phyloP scores from a whole-genome alignment of 441 rosid species.

The Erodium moschatum region DNA sequence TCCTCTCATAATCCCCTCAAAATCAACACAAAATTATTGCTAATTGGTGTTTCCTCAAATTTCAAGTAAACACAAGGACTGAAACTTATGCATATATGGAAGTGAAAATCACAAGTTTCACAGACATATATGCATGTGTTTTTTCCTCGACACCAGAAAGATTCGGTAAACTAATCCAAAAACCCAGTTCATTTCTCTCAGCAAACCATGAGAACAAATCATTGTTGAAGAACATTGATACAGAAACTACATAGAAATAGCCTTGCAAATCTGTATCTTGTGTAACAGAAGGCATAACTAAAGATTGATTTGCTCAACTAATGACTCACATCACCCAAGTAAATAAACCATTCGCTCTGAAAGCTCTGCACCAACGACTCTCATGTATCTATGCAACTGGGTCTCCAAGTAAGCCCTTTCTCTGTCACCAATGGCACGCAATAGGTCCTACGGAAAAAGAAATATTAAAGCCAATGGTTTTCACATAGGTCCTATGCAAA shows the following conservation, averaged over 20 bases:
- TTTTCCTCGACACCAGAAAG: too few relatives aligned
- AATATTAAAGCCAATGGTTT: neutral
- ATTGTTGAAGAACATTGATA: neutral
- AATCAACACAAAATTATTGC: neutral
- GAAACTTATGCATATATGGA: too few relatives aligned
- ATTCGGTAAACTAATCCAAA: too few relatives aligned
- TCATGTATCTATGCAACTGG: conserved; percentile 43
- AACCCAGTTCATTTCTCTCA: neutral
- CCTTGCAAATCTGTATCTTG: neutral
- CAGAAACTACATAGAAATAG: neutral
- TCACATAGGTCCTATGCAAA: too few relatives aligned
- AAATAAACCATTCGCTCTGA: conserved; percentile 57
- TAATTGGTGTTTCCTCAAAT: neutral
- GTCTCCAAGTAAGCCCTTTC: conserved; percentile 39
- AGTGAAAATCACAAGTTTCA: too few relatives aligned
- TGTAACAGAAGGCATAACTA: too few relatives aligned
- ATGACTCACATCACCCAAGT: conserved; percentile 29
- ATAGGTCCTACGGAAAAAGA: conserved; percentile 45
- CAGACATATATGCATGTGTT: neutral
- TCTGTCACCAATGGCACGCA: conserved; percentile 24
- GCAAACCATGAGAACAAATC: neutral
- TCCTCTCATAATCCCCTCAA: neutral
- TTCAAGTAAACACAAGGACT: neutral
- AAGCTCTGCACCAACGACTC: conserved; percentile 54
- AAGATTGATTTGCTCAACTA: neutral